Evolutionary conservation across 129 eudicot genomes (phyloP), one percentile per base, ranked within the genome.

Genomic region (Pulicaria dysenterica): DNA sequence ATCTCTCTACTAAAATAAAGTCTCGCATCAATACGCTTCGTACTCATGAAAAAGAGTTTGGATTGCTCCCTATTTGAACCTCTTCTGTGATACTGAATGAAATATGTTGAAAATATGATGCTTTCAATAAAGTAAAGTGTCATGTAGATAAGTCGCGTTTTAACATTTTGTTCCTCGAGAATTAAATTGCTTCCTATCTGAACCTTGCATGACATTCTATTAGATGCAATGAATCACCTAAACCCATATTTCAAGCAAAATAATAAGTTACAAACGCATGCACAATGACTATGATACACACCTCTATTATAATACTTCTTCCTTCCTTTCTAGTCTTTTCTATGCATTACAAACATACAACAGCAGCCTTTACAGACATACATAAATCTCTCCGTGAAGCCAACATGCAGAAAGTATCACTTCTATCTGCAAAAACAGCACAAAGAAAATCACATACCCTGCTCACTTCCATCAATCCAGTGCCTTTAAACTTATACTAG

Each of bases 291-390:
- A 75, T 64, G 61, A 64, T 55, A 74, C 67, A 66, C 67, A 75
- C 43, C 66, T 72, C 58, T 67, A 65, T 11, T 15, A 62, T 65
- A 66, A 58, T 65, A 39, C 12, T 55, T 45, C 64, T 17, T 51
- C 78, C 41, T 71, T 44, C 36, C 19, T 50, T 41, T 38, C 24
- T 3, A 5, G 65, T 15, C 15, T 75, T 66, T 67, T 11, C 80
- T 75, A 67, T 44, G 67, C 55, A 75, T 75, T 66, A 75, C 57
- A 75, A 56, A 65, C 73, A 75, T 65, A 75, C 79, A 74, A 62
- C 63, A 73, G 7, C 67, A 72, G 69, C 72, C 43, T 74, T 74
- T 41, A 55, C 69, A 60, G 61, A 70, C 57, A 73, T 24, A 24
- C 41, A 70, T 24, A 46, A 50, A 50, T 38, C 73, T 16, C 57